phyloP scores from a whole-genome alignment of 176 grass and related monocot genomes.

The Aegilops umbellulata region DNA sequence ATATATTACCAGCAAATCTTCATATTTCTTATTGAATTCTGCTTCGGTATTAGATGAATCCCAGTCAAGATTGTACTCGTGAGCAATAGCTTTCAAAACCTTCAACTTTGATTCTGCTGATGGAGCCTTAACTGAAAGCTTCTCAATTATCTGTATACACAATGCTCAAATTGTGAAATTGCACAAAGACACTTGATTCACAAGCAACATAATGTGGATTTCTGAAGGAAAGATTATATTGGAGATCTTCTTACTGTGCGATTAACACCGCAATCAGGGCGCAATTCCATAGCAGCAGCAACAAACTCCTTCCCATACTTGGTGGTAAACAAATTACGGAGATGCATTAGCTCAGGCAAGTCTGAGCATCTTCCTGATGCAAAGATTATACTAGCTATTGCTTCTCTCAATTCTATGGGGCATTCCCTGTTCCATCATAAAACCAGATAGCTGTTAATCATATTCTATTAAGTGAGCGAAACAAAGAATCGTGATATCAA shows the following conservation, averaged over 20 bases:
- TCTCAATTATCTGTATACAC: slow-evolving; percentile 86
- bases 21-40: slow-evolving; percentile 87
- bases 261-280: slow-evolving; percentile 83
- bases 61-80: slow-evolving; percentile 86
- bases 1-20: slow-evolving; percentile 87
- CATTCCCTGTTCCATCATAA: slow-evolving; percentile 71
- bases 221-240: slow-evolving; percentile 16
- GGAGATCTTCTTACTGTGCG: slow-evolving; percentile 69
- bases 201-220: neutral
- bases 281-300: slow-evolving; percentile 72
- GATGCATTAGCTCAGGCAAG: slow-evolving; percentile 83
- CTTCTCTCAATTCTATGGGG: slow-evolving; percentile 83
- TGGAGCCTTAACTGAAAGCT: slow-evolving; percentile 85
- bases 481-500: neutral
- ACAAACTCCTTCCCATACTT: slow-evolving; percentile 98
- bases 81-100: slow-evolving; percentile 78
- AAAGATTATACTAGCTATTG: slow-evolving; percentile 92
- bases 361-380: slow-evolving; percentile 97
- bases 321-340: slow-evolving; percentile 80
- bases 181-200: slow-evolving; percentile 1
- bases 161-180: neutral
- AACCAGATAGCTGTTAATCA: slow-evolving; percentile 13
- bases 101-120: slow-evolving; percentile 80
- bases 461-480: slow-evolving; percentile 15
- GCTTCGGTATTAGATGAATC: slow-evolving; percentile 85